phyloP scores from a whole-genome alignment of 176 grass and related monocot species.

The Bonia amplexicaulis region DNA sequence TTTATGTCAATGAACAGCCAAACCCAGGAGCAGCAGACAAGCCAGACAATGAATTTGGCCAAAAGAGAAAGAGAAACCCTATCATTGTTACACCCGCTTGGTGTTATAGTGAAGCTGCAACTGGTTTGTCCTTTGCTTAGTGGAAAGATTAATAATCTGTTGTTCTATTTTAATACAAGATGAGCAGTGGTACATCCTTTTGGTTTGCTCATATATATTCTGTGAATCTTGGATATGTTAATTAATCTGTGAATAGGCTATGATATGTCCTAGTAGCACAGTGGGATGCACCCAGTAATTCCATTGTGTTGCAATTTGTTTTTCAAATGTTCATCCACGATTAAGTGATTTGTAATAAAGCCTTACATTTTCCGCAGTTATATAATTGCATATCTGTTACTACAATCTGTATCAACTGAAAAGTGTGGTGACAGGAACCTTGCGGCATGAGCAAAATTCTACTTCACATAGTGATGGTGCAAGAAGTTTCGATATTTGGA shows the following conservation, averaged over 20 bases:
- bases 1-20: conserved; percentile 52
- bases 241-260: not conserved
- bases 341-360: not conserved
- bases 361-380: not conserved
- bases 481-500: conserved; percentile 73
- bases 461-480: conserved; percentile 49
- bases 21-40: conserved; percentile 28
- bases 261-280: conserved; percentile 9
- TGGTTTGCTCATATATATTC: not conserved
- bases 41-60: conserved; percentile 43
- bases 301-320: not conserved
- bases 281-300: not conserved
- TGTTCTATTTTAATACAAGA: conserved; percentile 25
- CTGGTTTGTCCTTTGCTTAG: conserved; percentile 50
- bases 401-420: conserved; percentile 23
- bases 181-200: not conserved
- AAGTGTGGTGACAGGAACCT: conserved; percentile 37
- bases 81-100: conserved; percentile 92
- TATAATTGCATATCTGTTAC: conserved; percentile 15
- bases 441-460: conserved; percentile 42
- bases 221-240: not conserved
- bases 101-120: conserved; percentile 76
- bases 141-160: conserved; percentile 10
- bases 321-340: not conserved
- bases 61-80: conserved; percentile 89